Evolutionary conservation across 768 basidiomycete species (phyloP).

Genomic region (Pisolithus marmoratus): DNA sequence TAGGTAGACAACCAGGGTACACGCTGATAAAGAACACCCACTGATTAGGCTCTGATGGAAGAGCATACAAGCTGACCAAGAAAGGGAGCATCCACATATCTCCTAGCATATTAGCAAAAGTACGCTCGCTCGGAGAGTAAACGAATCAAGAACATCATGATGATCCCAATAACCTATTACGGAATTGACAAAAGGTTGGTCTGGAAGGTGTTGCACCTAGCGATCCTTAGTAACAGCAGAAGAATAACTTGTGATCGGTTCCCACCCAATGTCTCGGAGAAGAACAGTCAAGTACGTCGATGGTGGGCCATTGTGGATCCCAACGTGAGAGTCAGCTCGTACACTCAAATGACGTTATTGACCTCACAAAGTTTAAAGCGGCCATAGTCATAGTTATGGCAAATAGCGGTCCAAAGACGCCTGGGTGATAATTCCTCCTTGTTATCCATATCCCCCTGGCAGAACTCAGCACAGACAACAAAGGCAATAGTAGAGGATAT

Average conservation of each 20-base stretch:
- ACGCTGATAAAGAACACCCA: constrained; percentile 48
- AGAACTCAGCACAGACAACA: neutral
- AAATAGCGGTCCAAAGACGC: constrained; percentile 47
- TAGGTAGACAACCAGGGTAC: too few species aligned
- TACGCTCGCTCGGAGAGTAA: constrained; percentile 51
- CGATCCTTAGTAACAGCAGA: neutral
- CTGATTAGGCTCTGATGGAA: constrained; percentile 43
- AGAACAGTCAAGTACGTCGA: constrained; percentile 54
- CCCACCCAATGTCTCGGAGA: constrained; percentile 47
- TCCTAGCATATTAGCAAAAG: constrained; percentile 47
- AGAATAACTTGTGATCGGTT: neutral
- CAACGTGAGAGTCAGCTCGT: constrained; percentile 35
- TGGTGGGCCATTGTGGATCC: constrained; percentile 44
- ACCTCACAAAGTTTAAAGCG: constrained; percentile 48
- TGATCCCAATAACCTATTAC: constrained; percentile 42
- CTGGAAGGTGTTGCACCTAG: constrained; percentile 52
- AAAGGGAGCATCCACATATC: constrained; percentile 62
- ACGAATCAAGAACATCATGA: constrained; percentile 47
- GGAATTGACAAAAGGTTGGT: constrained; percentile 61
- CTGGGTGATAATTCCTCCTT: constrained; percentile 50
- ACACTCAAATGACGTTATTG: neutral
- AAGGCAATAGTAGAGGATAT: too few species aligned
- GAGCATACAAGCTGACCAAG: constrained; percentile 47
- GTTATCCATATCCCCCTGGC: constrained; percentile 65
- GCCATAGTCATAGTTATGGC: constrained; percentile 68